A percentile compares a stretch with the other conserved stretches of the same genome.
phyloP scores from a whole-genome alignment of 2,329 filamentous ascomycete genomes.

The Ambrosiella xylebori region DNA sequence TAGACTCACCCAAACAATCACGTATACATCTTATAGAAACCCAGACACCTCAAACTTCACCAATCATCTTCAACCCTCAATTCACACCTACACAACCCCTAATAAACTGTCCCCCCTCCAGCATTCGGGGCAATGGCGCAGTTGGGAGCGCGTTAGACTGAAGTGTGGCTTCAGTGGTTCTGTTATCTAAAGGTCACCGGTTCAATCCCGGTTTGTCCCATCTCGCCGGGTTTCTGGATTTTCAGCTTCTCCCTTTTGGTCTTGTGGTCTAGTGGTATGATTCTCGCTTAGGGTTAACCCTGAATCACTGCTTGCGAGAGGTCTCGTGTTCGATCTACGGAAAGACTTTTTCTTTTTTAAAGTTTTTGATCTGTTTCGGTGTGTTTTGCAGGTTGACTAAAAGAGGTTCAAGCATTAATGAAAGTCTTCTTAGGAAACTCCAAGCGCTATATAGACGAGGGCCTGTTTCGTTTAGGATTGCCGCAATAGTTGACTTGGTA shows the following conservation, averaged over 20 bases:
- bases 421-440: too few species aligned
- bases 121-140: neutral
- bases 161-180: neutral
- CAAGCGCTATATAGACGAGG: too few species aligned
- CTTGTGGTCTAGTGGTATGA: slow-evolving; percentile 52
- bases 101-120: neutral
- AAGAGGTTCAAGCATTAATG: too few species aligned
- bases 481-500: too few species aligned
- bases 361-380: neutral
- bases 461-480: too few species aligned
- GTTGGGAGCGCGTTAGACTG: slow-evolving; percentile 1
- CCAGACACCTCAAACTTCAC: neutral
- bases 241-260: slow-evolving; percentile 26
- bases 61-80: neutral
- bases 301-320: slow-evolving; percentile 16
- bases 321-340: slow-evolving; percentile 17
- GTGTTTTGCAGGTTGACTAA: neutral
- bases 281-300: slow-evolving; percentile 47
- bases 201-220: slow-evolving; percentile 13
- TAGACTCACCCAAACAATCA: too few species aligned
- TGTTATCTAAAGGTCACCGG: slow-evolving; percentile 12
- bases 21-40: too few species aligned
- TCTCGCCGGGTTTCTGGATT: neutral
- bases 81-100: neutral
- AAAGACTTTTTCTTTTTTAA: slow-evolving; percentile 10